A percentile compares a stretch with the other conserved stretches of the same genome.
Evolutionary conservation across 345 rosid species (phyloP).

Genomic region (Acer yangbiense): DNA sequence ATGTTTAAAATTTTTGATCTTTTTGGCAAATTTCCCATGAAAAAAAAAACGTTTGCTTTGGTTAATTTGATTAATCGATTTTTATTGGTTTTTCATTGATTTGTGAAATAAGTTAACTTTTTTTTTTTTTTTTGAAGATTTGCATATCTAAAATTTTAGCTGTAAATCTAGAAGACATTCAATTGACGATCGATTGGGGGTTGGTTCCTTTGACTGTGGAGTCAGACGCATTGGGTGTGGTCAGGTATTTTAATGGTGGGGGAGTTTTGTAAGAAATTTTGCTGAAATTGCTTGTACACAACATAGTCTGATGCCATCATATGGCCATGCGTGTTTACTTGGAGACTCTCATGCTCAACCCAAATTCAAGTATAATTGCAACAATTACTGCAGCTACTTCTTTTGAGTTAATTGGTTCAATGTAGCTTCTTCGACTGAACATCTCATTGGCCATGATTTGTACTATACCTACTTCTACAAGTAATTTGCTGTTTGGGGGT

Average conservation of each 20-base stretch:
- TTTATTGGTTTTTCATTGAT: no score
- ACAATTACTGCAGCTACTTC: slow-evolving; percentile 72
- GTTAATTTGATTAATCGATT: no score
- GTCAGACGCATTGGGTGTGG: no score
- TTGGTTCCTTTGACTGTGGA: no score
- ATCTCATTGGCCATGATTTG: slow-evolving; percentile 74
- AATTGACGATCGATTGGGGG: no score
- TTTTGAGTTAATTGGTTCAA: slow-evolving; percentile 61
- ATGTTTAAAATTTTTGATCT: no score
- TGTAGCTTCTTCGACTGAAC: slow-evolving; percentile 28
- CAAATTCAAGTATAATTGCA: slow-evolving; percentile 75
- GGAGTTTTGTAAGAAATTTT: slow-evolving; percentile 73
- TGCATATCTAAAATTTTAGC: no score
- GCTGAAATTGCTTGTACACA: slow-evolving; percentile 76
- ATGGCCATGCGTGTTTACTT: slow-evolving; percentile 63
- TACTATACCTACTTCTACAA: slow-evolving; percentile 58
- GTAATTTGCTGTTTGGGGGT: slow-evolving; percentile 58
- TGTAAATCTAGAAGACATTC: no score
- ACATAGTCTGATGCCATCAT: slow-evolving; percentile 68
- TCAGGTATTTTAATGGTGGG: slow-evolving; percentile 38
- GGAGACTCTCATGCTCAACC: slow-evolving; percentile 52
- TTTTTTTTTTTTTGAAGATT: no score
- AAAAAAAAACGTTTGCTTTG: no score
- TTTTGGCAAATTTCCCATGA: no score
- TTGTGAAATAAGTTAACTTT: no score